Conservation (phyloP, 352 stramenopile species). For the Elongisporangium prolatum region DNA sequence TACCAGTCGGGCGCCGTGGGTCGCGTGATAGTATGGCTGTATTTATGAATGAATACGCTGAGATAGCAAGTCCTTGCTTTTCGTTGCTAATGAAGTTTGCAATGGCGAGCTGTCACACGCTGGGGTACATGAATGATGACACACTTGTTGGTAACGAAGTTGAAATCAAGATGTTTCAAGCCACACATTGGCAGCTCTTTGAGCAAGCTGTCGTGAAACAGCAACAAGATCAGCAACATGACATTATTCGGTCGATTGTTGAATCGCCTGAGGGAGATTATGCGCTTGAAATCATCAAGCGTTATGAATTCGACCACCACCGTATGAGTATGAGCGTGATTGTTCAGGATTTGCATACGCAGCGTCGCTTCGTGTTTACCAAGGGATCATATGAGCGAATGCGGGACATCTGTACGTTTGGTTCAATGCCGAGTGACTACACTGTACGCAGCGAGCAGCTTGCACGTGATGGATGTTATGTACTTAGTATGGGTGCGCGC, state of each 20-base stretch:
- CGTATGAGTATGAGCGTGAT: constrained; percentile 84
- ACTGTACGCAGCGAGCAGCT: constrained; percentile 19
- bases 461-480: constrained; percentile 70
- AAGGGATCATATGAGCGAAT: constrained; percentile 82
- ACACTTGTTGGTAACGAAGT: constrained; percentile 72
- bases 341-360: constrained; percentile 31
- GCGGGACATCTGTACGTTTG: constrained; percentile 31
- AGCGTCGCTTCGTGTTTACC: constrained; percentile 50
- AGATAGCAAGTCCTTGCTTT: constrained; percentile 6
- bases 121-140: constrained; percentile 36
- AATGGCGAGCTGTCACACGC: constrained; percentile 65
- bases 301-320: constrained; percentile 84
- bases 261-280: constrained; percentile 17
- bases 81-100: constrained; percentile 17
- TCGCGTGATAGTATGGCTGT: no score
- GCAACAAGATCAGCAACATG: constrained; percentile 4
- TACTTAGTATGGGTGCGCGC: constrained; percentile 51
- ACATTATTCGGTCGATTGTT: constrained; percentile 4
- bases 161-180: constrained; percentile 68
- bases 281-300: constrained; percentile 60
- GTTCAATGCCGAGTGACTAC: constrained; percentile 62
- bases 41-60: constrained; percentile 10
- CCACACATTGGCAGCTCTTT: constrained; percentile 38
- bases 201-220: constrained; percentile 18
- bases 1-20: constrained; percentile 4